Evolutionary conservation across 2,329 filamentous ascomycete species (phyloP), one percentile per base, ranked within the genome.

Genomic region (Verticillium albo-atrum): DNA sequence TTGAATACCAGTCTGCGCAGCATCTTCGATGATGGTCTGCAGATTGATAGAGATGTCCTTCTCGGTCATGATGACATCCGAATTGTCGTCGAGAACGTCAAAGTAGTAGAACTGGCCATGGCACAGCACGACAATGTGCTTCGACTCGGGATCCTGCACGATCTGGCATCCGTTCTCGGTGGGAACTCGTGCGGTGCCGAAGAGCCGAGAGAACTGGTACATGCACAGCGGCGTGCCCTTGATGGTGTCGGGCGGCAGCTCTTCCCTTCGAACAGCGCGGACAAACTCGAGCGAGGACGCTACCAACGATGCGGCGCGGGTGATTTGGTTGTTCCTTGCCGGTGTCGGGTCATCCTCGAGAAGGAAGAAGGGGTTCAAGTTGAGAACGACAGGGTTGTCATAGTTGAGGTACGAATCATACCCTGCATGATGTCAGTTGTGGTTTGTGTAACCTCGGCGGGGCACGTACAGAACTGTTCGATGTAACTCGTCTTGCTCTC

Each of bases 91-190:
- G 20, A 99, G 80, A 2, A 97, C 93, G 73, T 99, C 95, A 68
- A 99, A 99, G 94, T 94, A 98, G 75, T 99, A 99, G 69, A 98
- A 93, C 66, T 99, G 95, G 2, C 95, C 95, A 64, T 94, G 91
- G 70, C 92, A 96, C 75, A 98, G 83, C 51, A 98, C 92, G 10
- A 97, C 90, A 37, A 99, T 81, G 72, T 99, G 95, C 76, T 92
- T 96, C 3, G 94, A 91, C n/a, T 88, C 85, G 1, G 92, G 90
- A 68, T 98, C 93, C 71, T 98, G 93, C 64, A 93, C 92, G 68
- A 99, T 98, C 67, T 97, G 90, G 72, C 95, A 99, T 5, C 95
- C 95, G 70, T 95, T 89, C 30, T 96, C 91, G 0, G 94, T 98
- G 0, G 95, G 95, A 9, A 99, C 91, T 65, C 95, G 87, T 53